Evolutionary conservation across 2,329 filamentous ascomycete genomes (phyloP), one percentile per base, ranked within the genome.

Genomic region (Gnomoniopsis sp.): DNA sequence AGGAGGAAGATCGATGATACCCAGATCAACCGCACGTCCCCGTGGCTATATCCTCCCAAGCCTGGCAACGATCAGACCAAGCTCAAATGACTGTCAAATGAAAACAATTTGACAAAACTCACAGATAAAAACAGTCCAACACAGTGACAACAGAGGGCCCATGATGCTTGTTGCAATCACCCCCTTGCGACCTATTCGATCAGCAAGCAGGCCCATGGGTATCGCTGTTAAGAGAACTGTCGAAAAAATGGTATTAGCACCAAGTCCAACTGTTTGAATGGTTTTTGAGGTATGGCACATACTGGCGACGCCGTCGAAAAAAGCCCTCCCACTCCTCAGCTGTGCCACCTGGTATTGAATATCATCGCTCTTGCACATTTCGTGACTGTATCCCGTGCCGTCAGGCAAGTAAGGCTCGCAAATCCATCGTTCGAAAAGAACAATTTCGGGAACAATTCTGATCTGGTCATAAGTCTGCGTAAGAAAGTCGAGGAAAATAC

Each of bases 371-470:
- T 54, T 60, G 44, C 60, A 62, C 22, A 62, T 23, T 22, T 48
- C 53, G 8, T n/a, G 44, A 6, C 48, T 36, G 52, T 47, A 34
- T 12, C 36, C 51, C 22, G 12, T 41, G 2, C 48, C 50, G 4
- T 23, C 49, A 1, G 48, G 52, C 21, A 19, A 34, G 22, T 62
- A 57, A 3, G 60, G 46, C 22, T 34, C 43, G 50, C 60, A 62
- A 8, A 62, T 43, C 17, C 43, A 62, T 48, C 58, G 53, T 26
- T 62, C 60, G 26, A 62, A 62, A 19, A 62, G 50, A n/a, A 48
- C 60, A 19, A 62, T 60, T 49, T 62, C 60, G 15, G 60, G 60
- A n/a, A 62, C 60, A 44, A 62, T 62, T 41, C 60, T 56, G 34
- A 62, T 60, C 53, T 62, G 60, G 34, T 62, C 60, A 47, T 62